phyloP scores from a whole-genome alignment of 306 rosid species.

The Corylus americana region DNA sequence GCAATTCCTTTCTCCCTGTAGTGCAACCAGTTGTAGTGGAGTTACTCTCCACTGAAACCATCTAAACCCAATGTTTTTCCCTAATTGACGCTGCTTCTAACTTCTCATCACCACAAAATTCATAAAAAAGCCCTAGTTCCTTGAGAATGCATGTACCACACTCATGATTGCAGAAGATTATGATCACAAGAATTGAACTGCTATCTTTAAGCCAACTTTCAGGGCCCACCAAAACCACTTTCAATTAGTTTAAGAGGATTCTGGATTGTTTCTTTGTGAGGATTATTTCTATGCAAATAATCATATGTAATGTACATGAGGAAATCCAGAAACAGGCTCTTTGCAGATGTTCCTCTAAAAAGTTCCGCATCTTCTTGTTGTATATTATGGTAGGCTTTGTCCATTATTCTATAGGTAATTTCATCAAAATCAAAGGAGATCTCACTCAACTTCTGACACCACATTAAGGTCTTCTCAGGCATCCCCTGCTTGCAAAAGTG shows the following conservation, averaged over 20 bases:
- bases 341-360: slow-evolving; percentile 42
- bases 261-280: slow-evolving; percentile 33
- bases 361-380: slow-evolving; percentile 43
- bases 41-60: slow-evolving; percentile 8
- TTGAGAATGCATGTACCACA: slow-evolving; percentile 1
- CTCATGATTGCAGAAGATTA: slow-evolving; percentile 10
- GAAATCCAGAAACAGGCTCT: slow-evolving; percentile 68
- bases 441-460: slow-evolving; percentile 72
- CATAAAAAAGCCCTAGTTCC: slow-evolving; percentile 3
- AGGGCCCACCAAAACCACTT: slow-evolving; percentile 31
- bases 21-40: neutral
- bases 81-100: neutral
- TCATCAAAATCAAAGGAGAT: slow-evolving; percentile 53
- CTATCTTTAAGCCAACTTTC: slow-evolving; percentile 35
- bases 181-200: slow-evolving; percentile 9
- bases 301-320: slow-evolving; percentile 75
- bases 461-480: slow-evolving; percentile 69
- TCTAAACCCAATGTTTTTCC: neutral
- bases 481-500: slow-evolving; percentile 77
- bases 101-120: slow-evolving; percentile 2
- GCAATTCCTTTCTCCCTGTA: neutral
- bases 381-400: slow-evolving; percentile 40
- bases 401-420: slow-evolving; percentile 52
- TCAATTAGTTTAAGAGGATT: slow-evolving; percentile 35
- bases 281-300: slow-evolving; percentile 49